These are phyloP conservation scores for Brassica balearica DNA, from an alignment of 441 rosid genomes.

Conservation along the genomic window DNA sequence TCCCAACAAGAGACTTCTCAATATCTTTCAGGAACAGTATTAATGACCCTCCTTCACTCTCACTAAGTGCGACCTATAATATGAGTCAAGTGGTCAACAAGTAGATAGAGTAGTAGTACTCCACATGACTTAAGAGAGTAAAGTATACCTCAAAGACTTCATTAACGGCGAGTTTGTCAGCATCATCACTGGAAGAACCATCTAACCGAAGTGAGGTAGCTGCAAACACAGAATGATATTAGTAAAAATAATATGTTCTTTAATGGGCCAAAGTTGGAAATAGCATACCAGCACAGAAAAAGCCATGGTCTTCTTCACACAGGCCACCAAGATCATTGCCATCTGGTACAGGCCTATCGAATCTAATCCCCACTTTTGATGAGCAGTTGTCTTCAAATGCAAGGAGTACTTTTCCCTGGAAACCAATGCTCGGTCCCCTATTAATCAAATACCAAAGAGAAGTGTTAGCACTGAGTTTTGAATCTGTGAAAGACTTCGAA, in stretches of 20 bases:
- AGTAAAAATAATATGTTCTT: not conserved
- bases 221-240: slow-evolving; percentile 41
- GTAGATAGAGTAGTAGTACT: slow-evolving; percentile 21
- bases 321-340: slow-evolving; percentile 97
- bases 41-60: slow-evolving; percentile 74
- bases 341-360: slow-evolving; percentile 83
- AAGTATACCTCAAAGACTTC: slow-evolving; percentile 89
- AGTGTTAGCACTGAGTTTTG: slow-evolving; percentile 8
- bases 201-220: slow-evolving; percentile 90
- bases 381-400: slow-evolving; percentile 91
- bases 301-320: slow-evolving; percentile 94
- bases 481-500: slow-evolving; percentile 7
- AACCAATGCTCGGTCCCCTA: slow-evolving; percentile 88
- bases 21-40: slow-evolving; percentile 91
- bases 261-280: not conserved
- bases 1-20: slow-evolving; percentile 87
- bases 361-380: slow-evolving; percentile 95
- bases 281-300: slow-evolving; percentile 84
- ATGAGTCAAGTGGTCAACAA: slow-evolving; percentile 40
- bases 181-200: slow-evolving; percentile 80
- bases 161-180: slow-evolving; percentile 80
- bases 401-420: slow-evolving; percentile 92
- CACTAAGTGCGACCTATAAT: slow-evolving; percentile 72
- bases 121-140: slow-evolving; percentile 10
- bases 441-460: slow-evolving; percentile 11